Base-by-base conservation (phyloP, 169 alveolate species). In the Cryptosporidium felis region DNA sequence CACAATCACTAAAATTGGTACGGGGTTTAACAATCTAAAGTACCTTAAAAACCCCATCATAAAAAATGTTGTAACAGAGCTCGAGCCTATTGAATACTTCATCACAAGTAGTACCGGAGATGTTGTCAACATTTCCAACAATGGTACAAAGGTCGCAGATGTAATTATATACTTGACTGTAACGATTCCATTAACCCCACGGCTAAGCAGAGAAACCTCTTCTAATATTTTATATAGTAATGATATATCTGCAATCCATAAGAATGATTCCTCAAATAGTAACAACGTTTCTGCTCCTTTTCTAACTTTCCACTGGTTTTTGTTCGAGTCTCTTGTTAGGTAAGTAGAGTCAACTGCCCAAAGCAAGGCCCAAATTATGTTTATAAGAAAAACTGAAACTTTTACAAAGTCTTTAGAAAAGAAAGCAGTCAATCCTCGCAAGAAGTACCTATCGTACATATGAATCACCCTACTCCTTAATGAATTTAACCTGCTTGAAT, bases 171-270 rank as follows among this genome's bases (percentile, higher is more conserved):
- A 53, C 28, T 74, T 74, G n/a, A 74, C 10, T 5, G 85, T 40
- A 23, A 74, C 40, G 14, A 74, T 53, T 2, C 85, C 32, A 32
- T 56, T 74, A 4, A 74, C 40, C 21, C 85, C 85, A 16, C 74
- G 60, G 26, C 85, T 49, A 4, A 53, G 41, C 0, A 36, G 12
- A 10, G 85, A 74, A 10, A 56, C 56, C 36, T 74, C 85, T 21
- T 30, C 46, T 21, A 74, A 36, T 16, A 56, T 38, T n/a, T 74
- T 74, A 14, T 53, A 74, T 5, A 74, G 61, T 21, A 74, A 30
- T 36, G 56, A 36, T 16, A 74, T 51, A 40, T 74, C 85, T 49
- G 85, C 85, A n/a, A 74, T 53, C 85, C 85, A 74, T 3, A 74
- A 67, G 41, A 74, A 74, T 10, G 85, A 32, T 30, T 56, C 74